A percentile compares a stretch with the other conserved stretches of the same genome.
phyloP scores from a whole-genome alignment of 331 rosid genomes.

The Dryas integrifolia region DNA sequence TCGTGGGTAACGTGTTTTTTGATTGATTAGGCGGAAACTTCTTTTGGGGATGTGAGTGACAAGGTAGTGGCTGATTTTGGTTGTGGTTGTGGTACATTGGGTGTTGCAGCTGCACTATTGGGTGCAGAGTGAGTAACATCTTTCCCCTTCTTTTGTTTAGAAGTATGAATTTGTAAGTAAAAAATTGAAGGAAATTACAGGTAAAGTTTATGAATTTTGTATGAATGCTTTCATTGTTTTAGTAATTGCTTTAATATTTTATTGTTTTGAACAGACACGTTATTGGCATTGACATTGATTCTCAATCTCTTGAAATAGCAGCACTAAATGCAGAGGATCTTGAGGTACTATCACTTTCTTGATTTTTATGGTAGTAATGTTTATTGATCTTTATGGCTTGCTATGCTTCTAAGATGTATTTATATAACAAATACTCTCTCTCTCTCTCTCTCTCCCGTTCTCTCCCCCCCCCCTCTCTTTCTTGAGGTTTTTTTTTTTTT shows the following conservation, averaged over 20 bases:
- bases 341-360: constrained; percentile 54
- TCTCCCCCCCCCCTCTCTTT: background rate
- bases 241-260: constrained; percentile 22
- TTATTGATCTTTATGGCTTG: constrained; percentile 15
- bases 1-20: background rate
- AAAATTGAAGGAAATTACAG: background rate
- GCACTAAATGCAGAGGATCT: constrained; percentile 73
- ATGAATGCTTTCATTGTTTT: background rate
- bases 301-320: constrained; percentile 80
- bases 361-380: constrained; percentile 21
- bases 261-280: constrained; percentile 69
- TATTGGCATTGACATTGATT: constrained; percentile 73
- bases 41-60: constrained; percentile 69
- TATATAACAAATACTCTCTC: background rate
- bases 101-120: constrained; percentile 78
- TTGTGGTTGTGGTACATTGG: constrained; percentile 82
- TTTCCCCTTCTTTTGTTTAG: constrained; percentile 17
- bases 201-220: background rate
- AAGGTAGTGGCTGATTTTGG: constrained; percentile 89
- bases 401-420: background rate
- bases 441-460: too few relatives aligned
- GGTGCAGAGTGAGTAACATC: constrained; percentile 68
- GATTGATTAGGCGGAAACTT: constrained; percentile 77
- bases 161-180: background rate
- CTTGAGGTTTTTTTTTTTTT: background rate